A percentile compares a stretch with the other conserved stretches of the same genome.
Evolutionary conservation across 805 yeast genomes (phyloP).

Genomic region (Metschnikowia cerradonensis): DNA sequence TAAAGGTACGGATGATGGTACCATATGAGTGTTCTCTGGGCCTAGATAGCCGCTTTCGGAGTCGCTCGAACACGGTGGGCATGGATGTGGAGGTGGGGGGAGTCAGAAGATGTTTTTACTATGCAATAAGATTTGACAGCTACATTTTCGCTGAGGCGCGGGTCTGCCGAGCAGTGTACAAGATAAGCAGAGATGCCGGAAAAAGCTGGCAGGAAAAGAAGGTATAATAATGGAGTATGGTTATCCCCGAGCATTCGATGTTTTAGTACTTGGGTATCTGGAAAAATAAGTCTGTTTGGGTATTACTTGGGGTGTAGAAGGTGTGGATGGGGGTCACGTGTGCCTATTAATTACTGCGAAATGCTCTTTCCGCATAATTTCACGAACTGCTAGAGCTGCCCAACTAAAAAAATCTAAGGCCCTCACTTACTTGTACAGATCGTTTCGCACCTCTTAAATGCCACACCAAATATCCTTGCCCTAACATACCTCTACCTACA

Average conservation of each 20-base stretch:
- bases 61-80: not conserved
- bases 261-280: too few relatives aligned
- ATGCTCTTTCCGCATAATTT: not conserved
- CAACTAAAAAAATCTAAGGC: too few relatives aligned
- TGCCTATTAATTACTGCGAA: not conserved
- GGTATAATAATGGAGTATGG: too few relatives aligned
- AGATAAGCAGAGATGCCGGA: not conserved
- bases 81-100: not conserved
- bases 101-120: not conserved
- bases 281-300: too few relatives aligned
- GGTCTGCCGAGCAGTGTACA: not conserved
- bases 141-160: not conserved
- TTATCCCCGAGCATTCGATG: too few relatives aligned
- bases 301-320: too few relatives aligned
- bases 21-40: not conserved
- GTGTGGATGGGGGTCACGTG: not conserved
- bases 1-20: conserved; percentile 25
- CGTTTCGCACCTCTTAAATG: too few relatives aligned
- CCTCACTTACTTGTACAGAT: too few relatives aligned
- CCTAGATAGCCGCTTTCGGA: not conserved
- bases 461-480: too few relatives aligned
- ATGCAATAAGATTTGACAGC: not conserved
- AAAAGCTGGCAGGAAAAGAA: too few relatives aligned
- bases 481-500: too few relatives aligned
- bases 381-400: not conserved